Evolutionary conservation across 352 stramenopile genomes (phyloP), one percentile per base, ranked within the genome.

Genomic region (Phytopythium litorale): DNA sequence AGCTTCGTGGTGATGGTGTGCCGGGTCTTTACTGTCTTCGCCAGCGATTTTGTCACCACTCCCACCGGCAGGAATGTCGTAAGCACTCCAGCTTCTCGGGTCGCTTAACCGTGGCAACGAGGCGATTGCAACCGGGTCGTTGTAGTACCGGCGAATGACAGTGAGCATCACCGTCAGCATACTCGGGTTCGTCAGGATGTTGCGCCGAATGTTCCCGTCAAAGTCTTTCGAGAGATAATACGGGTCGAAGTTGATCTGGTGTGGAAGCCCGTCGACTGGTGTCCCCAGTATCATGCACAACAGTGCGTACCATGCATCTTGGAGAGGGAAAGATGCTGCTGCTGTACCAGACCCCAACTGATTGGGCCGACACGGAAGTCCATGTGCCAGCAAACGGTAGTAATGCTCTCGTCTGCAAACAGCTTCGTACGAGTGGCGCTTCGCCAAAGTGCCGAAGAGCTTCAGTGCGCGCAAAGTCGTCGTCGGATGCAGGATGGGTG

Each of bases 181-280:
- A 56, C 62, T 78, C 19, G 62, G 60, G 53, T 90, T 92, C 23
- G 76, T 54, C 7, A 92, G 55, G 19, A 64, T 73, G 61, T 90
- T 77, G 37, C 67, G 66, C 21, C 79, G 67, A 16, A 92, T 74
- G 50, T 92, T 90, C 12, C 84, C 56, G 61, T 78, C 75, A 60
- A 92, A 92, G 53, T 92, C 83, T 37, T 90, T 88, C 32, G 58
- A 67, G 33, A 92, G 62, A 25, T 78, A 84, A 38, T 83, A 87
- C 64, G 83, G 78, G 16, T 89, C 75, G 58, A 88, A 83, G 48
- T 79, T 62, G 59, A 89, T 79, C 51, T 84, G 64, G 68, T 82
- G 70, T 19, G 83, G 77, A 32, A 85, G 68, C 0, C 79, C 81
- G n/a, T 90, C 81, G 11, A 87, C 73, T 0, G 83, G 79, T 30